Conservation (phyloP, 2,329 filamentous ascomycete genomes). For the Aspergillus pseudotamarii region DNA sequence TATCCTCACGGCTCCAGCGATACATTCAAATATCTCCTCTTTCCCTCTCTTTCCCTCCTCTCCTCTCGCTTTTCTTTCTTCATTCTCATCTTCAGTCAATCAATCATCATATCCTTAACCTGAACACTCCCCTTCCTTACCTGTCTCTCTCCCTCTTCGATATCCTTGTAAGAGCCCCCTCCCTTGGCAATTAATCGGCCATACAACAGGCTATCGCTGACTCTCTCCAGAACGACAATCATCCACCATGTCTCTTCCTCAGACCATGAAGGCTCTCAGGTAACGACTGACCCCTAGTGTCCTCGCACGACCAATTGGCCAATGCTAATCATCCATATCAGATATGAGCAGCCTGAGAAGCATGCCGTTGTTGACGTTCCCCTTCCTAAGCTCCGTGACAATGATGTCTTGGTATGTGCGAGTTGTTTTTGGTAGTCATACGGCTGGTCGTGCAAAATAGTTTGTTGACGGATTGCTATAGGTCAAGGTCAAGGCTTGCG, state of each 20-base stretch:
- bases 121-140: not conserved
- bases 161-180: not conserved
- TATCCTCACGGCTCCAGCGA: not conserved
- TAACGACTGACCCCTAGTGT: slow-evolving; percentile 31
- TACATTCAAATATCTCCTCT: slow-evolving; percentile 13
- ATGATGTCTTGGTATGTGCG: slow-evolving; percentile 57
- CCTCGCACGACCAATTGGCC: slow-evolving; percentile 3
- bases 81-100: slow-evolving; percentile 4
- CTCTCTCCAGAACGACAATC: not conserved
- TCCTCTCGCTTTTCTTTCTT: slow-evolving; percentile 5
- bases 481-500: slow-evolving; percentile 69
- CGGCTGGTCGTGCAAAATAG: not conserved
- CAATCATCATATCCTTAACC: slow-evolving; percentile 1
- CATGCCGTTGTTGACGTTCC: slow-evolving; percentile 65
- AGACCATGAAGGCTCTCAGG: slow-evolving; percentile 65
- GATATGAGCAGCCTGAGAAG: slow-evolving; percentile 65
- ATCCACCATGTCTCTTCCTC: slow-evolving; percentile 49
- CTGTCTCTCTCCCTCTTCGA: not conserved
- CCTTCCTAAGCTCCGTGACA: slow-evolving; percentile 61
- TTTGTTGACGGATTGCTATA: slow-evolving; percentile 23
- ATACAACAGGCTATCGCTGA: not conserved
- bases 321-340: slow-evolving; percentile 19
- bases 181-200: not conserved
- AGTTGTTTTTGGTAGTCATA: not conserved
- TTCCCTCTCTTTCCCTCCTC: slow-evolving; percentile 6